Percentiles rank a stretch among this genome's conserved stretches.
These are phyloP conservation scores for Agrocybe praecox DNA, from an alignment of 768 basidiomycete species.

Conservation along the genomic window DNA sequence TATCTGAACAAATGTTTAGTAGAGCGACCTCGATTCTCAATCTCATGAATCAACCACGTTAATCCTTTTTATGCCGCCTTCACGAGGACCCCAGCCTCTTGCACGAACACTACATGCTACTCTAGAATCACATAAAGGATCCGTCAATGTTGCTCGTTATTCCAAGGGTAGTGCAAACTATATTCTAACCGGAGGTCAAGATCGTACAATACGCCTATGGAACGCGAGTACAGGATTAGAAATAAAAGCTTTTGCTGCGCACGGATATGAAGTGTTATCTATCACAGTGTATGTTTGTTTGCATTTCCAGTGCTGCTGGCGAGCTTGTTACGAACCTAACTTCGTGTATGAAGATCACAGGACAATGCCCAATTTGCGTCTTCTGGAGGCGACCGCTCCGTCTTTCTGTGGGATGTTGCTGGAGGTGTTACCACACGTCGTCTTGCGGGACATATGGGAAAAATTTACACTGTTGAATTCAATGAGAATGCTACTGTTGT, in stretches of 20 bases:
- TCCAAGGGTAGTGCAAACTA: conserved; percentile 89
- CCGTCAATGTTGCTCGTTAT: conserved; percentile 91
- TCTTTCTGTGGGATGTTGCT: conserved; percentile 96
- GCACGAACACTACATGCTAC: conserved; percentile 65
- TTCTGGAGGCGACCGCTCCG: conserved; percentile 89
- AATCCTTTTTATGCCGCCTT: conserved; percentile 60
- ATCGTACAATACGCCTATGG: conserved; percentile 88
- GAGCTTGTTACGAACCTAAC: not conserved
- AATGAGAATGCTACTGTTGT: conserved; percentile 85
- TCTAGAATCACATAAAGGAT: conserved; percentile 72
- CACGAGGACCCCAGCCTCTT: conserved; percentile 52
- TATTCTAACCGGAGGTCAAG: conserved; percentile 91
- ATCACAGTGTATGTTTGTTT: conserved; percentile 71
- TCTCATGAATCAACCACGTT: too few relatives aligned
- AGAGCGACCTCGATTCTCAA: not conserved
- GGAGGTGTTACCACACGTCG: conserved; percentile 83
- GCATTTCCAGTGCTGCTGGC: not conserved
- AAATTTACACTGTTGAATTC: conserved; percentile 90
- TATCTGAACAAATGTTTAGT: too few relatives aligned
- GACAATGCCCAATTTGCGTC: conserved; percentile 96
- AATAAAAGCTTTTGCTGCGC: conserved; percentile 88
- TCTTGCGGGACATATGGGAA: conserved; percentile 87
- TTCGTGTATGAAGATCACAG: conserved; percentile 64
- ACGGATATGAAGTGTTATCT: conserved; percentile 95
- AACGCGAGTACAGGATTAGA: conserved; percentile 86